Evolutionary conservation across 257 asterid species (phyloP), one percentile per base, ranked within the genome.

Genomic region (Orobanche coerulescens): DNA sequence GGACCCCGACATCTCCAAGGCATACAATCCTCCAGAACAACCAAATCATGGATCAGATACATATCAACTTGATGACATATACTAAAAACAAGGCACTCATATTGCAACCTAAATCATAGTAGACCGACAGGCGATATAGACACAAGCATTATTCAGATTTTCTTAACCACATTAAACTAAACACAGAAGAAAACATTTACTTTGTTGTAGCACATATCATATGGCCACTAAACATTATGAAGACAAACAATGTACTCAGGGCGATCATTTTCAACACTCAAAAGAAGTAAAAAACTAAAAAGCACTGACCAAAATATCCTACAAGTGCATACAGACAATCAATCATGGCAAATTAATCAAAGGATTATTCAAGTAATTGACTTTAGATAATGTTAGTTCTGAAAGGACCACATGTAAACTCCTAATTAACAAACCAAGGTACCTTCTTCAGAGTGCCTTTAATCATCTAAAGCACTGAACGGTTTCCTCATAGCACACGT

Each of bases 361-460:
- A 57, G 36, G 31, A 23, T 37, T 2, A 64, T 20, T 52, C 18
- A 71, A 34, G 37, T 30, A 62, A 25, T 43, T 36, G 15, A 16
- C 28, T 28, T 28, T 13, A 51, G 53, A 62, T 36, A 58, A 52
- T 50, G 70, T 61, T 61, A 72, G 76, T 66, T 74, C 65, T 60
- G 58, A 82, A 65, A 52, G 75, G 81, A 63, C 81, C 75, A 65
- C 79, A 78, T 28, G 68, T 63, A 78, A 87, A 74, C 74, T 76
- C 97, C 95, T 78, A 81, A 76, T 75, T 71, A 80, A 79, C 92
- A 79, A 79, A 82, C 98, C 88, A 82, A 80, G 95, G 84, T 91
- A 91, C 97, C 97, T 87, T 91, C 97, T 85, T 86, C 89, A 80
- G 83, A 80, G 83, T 67, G 91, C 84, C 87, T 80, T 83, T 78